A percentile compares a stretch with the other conserved stretches of the same genome.
These are phyloP conservation scores for Neurospora pannonica DNA, from an alignment of 495 filamentous ascomycete genomes.

Conservation along the genomic window DNA sequence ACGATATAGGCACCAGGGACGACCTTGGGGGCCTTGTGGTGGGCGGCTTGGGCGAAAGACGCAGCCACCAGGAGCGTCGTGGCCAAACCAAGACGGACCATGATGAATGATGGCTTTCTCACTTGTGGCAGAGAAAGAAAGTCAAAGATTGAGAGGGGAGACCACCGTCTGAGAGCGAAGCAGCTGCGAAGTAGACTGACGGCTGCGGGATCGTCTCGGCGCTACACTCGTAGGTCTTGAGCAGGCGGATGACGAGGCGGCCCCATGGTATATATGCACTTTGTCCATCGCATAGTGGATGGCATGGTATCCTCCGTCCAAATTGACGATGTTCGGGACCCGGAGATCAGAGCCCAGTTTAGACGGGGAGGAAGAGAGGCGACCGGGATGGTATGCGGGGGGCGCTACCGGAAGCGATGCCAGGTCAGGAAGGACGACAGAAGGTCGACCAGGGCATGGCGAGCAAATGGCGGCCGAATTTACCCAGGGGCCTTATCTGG, in stretches of 20 bases:
- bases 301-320: background rate
- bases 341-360: background rate
- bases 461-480: constrained; percentile 18
- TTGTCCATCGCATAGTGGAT: background rate
- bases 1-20: constrained; percentile 40
- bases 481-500: constrained; percentile 21
- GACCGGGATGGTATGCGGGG: background rate
- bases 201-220: background rate
- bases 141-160: background rate
- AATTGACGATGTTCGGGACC: background rate
- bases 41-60: constrained; percentile 18
- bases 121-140: background rate
- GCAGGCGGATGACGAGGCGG: background rate
- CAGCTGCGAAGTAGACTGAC: background rate
- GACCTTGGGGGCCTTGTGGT: constrained; percentile 11
- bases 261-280: background rate
- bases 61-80: constrained; percentile 27
- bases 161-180: background rate
- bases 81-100: constrained; percentile 17
- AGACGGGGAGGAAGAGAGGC: background rate
- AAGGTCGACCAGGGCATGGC: background rate
- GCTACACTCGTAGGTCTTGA: background rate
- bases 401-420: background rate
- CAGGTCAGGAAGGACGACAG: background rate
- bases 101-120: constrained; percentile 2